Evolutionary conservation across 805 yeast species (phyloP).

Genomic region (Cyberlindnera xylosilytica): DNA sequence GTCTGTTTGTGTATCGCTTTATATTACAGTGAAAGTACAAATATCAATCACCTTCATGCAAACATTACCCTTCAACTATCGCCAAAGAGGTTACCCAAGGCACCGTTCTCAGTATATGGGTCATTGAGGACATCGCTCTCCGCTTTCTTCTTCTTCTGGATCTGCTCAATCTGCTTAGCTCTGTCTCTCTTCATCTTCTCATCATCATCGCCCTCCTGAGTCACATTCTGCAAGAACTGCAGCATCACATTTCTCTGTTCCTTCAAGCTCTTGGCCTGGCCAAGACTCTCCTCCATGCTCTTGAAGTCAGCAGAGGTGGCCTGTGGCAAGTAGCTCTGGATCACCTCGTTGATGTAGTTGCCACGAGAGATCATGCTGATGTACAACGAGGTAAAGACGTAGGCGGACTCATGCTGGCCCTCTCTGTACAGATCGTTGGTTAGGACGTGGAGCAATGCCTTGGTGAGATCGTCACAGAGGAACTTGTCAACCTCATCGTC

Average conservation of each 20-base stretch:
- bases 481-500: constrained; percentile 73
- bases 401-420: constrained; percentile 89
- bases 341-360: constrained; percentile 60
- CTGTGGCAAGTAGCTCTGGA: constrained; percentile 52
- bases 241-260: constrained; percentile 79
- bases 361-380: constrained; percentile 68
- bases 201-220: constrained; percentile 44
- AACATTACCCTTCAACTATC: constrained; percentile 23
- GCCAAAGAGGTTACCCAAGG: constrained; percentile 57
- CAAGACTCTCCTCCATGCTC: constrained; percentile 60
- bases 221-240: constrained; percentile 67
- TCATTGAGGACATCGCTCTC: constrained; percentile 61
- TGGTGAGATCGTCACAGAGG: constrained; percentile 56
- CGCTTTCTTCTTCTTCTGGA: constrained; percentile 44
- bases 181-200: constrained; percentile 43
- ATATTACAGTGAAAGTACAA: too few relatives aligned
- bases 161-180: constrained; percentile 52
- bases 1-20: too few relatives aligned
- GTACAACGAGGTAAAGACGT: constrained; percentile 77
- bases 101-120: constrained; percentile 69
- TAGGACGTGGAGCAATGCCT: constrained; percentile 64
- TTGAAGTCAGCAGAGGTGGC: constrained; percentile 55
- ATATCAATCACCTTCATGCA: background rate
- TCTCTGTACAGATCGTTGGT: constrained; percentile 77
- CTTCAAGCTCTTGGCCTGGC: constrained; percentile 62